Base-by-base conservation (phyloP, 2,329 filamentous ascomycete species). In the Aspergillus piperis region DNA sequence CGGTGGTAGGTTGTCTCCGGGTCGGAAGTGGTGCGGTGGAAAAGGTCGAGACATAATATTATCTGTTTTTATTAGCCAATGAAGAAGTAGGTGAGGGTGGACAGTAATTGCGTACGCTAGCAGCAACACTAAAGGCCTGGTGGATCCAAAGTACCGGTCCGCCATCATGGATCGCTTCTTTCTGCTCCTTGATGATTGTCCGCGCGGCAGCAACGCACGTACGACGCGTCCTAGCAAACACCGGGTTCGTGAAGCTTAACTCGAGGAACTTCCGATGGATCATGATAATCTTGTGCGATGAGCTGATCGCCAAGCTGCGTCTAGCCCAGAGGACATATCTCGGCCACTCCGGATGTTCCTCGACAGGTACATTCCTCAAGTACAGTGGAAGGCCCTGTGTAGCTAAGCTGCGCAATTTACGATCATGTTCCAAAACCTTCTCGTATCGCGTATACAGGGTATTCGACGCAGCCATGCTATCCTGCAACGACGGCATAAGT, bases 211-310 rank as follows among this genome's bases (percentile, higher is more conserved):
- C 75, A 48, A 75, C 71, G 54, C 77, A 79, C 0, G 78, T 78
- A 66, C 76, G 75, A 21, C 78, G 71, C 8, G 75, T 80, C 58
- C 79, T 78, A 3, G 72, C 72, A 56, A 78, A 81, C n/a, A 75
- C 72, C 1, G 70, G 70, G 42, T 78, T 76, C 3, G 74, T 77
- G 62, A 80, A 80, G 52, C 77, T 79, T 42, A 72, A 67, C 41
- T 75, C 75, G 2, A 80, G 64, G 56, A 80, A 80, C 41, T 73
- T 75, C 47, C 79, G 73, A 55, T 79, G 77, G 5, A 79, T 73
- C 78, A 80, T 80, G 61, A 81, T 80, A n/a, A 79, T 74, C 59
- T 81, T 80, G 41, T 81, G 78, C 8, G 73, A 72, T 8, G 71
- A 68, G 27, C 75, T 78, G 15, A 78, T 74, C 8, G 75, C 73